These are phyloP conservation scores for Parastagonospora avenae DNA, from an alignment of 2,329 filamentous ascomycete genomes.

Conservation along the genomic window DNA sequence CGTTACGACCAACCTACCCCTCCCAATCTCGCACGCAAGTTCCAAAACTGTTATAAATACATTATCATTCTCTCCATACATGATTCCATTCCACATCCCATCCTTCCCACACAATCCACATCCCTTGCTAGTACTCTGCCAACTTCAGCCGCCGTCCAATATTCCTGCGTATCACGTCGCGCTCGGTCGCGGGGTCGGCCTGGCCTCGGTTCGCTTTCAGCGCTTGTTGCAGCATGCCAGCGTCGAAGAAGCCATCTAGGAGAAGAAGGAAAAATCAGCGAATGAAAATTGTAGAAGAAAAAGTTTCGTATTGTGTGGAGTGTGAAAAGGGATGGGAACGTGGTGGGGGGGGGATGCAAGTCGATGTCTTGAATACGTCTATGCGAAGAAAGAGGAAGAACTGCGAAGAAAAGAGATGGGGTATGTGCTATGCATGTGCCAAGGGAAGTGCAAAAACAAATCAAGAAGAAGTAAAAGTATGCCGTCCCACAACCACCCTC, in stretches of 20 bases:
- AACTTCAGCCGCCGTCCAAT: constrained; percentile 76
- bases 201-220: constrained; percentile 70
- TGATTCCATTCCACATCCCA: not conserved
- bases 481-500: constrained; percentile 24
- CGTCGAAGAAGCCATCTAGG: constrained; percentile 94
- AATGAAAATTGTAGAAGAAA: too few species aligned
- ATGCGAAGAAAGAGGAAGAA: constrained; percentile 5
- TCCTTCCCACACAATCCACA: not conserved
- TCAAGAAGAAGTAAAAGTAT: constrained; percentile 19
- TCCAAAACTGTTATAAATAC: too few species aligned
- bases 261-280: constrained; percentile 43
- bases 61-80: too few species aligned
- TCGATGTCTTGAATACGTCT: constrained; percentile 3
- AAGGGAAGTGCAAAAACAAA: not conserved
- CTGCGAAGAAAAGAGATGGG: not conserved
- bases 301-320: constrained; percentile 2
- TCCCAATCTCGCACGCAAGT: too few species aligned
- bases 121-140: constrained; percentile 63
- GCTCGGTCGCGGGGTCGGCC: constrained; percentile 59
- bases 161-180: constrained; percentile 67
- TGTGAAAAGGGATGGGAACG: not conserved
- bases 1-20: too few species aligned
- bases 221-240: constrained; percentile 89
- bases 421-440: not conserved
- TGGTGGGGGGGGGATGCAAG: constrained; percentile 1